Evolutionary conservation across 2,329 filamentous ascomycete genomes (phyloP).

Genomic region (Massarina eburnea): DNA sequence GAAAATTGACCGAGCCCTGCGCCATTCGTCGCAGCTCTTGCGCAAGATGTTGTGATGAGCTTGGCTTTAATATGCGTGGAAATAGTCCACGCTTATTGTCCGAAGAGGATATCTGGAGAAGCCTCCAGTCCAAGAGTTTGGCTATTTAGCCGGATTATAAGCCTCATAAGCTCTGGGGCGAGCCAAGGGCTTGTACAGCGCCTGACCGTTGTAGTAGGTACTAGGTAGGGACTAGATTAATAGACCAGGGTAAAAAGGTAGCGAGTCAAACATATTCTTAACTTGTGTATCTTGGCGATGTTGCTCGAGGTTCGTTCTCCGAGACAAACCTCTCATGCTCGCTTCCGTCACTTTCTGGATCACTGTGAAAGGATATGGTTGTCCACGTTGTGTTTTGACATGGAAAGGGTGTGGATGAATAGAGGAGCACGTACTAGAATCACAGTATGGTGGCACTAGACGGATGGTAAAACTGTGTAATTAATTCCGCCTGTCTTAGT

Average conservation of each 20-base stretch:
- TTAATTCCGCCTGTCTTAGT: too few relatives aligned
- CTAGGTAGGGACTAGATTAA: constrained; percentile 11
- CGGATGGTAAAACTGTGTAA: too few relatives aligned
- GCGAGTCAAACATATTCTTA: too few relatives aligned
- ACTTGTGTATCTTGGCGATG: too few relatives aligned
- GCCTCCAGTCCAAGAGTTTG: constrained; percentile 18
- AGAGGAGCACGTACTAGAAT: background rate
- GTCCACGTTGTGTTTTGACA: too few relatives aligned
- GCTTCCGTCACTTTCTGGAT: too few relatives aligned
- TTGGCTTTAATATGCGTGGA: background rate
- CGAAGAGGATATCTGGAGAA: constrained; percentile 8
- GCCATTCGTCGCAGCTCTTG: background rate
- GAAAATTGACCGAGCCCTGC: background rate
- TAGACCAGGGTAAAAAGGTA: background rate
- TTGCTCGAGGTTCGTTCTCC: too few relatives aligned
- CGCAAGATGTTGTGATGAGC: background rate
- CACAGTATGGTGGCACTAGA: too few relatives aligned
- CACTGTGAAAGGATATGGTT: too few relatives aligned
- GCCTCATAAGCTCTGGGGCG: constrained; percentile 4
- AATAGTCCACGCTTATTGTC: background rate
- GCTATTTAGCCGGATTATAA: constrained; percentile 33
- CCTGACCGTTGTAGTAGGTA: constrained; percentile 13
- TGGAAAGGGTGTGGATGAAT: too few relatives aligned
- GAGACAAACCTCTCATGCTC: too few relatives aligned
- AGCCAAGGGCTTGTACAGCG: constrained; percentile 3